These are phyloP conservation scores for Euphorbia lathyris DNA, from an alignment of 345 rosid species.

Conservation along the genomic window DNA sequence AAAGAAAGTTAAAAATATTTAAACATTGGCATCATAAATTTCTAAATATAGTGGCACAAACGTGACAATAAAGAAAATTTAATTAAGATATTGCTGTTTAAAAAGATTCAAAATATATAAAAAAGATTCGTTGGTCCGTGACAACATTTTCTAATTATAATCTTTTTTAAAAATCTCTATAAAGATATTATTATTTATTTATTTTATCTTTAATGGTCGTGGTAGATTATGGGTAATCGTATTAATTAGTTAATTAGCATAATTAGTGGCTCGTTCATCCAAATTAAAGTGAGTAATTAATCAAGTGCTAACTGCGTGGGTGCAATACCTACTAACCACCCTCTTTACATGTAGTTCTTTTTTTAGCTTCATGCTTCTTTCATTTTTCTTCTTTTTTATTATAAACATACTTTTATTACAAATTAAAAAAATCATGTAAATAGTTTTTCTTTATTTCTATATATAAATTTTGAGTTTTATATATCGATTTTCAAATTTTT, in stretches of 20 bases:
- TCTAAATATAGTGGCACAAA: slow-evolving; percentile 11
- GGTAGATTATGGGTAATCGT: slow-evolving; percentile 5
- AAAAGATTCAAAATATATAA: background rate
- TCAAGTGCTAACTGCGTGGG: slow-evolving; percentile 11
- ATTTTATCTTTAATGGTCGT: background rate
- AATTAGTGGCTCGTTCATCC: background rate
- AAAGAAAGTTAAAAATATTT: too few relatives aligned
- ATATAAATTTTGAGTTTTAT: too few relatives aligned
- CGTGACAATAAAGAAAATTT: background rate
- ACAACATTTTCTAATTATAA: background rate
- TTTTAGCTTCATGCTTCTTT: too few relatives aligned
- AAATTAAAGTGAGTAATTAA: background rate
- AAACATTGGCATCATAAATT: too few relatives aligned
- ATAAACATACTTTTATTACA: too few relatives aligned
- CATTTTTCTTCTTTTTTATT: too few relatives aligned
- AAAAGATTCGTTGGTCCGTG: slow-evolving; percentile 22
- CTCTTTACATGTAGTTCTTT: too few relatives aligned
- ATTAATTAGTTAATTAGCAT: background rate
- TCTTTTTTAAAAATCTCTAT: background rate
- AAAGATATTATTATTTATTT: background rate
- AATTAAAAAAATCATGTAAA: too few relatives aligned
- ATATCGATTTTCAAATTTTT: too few relatives aligned
- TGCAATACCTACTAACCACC: too few relatives aligned
- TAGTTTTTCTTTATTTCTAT: too few relatives aligned
- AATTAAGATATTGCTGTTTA: background rate